These are phyloP conservation scores for Nectriaceae sp. DNA, from an alignment of 2,329 filamentous ascomycete genomes.

Conservation along the genomic window DNA sequence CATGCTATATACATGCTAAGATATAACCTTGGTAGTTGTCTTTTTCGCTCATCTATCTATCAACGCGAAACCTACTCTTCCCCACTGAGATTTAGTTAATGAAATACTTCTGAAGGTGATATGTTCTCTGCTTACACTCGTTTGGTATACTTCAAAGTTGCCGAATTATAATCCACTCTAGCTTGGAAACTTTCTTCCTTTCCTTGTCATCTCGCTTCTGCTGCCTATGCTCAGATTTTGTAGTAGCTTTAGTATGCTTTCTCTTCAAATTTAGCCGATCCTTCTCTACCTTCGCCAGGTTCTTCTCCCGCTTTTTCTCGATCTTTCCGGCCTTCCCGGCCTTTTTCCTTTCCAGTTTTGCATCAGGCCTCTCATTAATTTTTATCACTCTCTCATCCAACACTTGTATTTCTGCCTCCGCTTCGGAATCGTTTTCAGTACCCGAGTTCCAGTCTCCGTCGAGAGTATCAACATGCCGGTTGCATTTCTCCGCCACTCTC, in stretches of 20 bases:
- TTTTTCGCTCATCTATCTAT: no score
- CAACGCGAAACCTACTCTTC: no score
- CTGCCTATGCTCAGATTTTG: neutral
- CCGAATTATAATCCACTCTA: neutral
- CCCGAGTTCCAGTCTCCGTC: neutral
- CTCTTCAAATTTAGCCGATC: neutral
- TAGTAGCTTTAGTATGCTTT: neutral
- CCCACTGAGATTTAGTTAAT: no score
- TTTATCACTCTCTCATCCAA: neutral
- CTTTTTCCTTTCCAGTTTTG: neutral
- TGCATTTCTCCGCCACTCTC: no score
- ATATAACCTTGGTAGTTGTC: no score
- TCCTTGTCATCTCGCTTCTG: neutral
- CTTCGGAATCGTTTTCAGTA: neutral
- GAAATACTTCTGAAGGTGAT: no score
- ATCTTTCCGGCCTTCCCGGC: neutral
- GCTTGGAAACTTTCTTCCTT: neutral
- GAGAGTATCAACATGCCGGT: neutral
- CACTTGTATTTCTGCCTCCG: neutral
- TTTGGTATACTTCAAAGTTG: neutral
- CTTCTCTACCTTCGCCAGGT: neutral
- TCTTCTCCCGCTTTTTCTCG: neutral
- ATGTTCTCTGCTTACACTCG: neutral
- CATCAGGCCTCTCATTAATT: neutral
- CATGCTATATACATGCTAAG: no score